phyloP scores from a whole-genome alignment of 257 asterid genomes.

The Fraxinus americana region DNA sequence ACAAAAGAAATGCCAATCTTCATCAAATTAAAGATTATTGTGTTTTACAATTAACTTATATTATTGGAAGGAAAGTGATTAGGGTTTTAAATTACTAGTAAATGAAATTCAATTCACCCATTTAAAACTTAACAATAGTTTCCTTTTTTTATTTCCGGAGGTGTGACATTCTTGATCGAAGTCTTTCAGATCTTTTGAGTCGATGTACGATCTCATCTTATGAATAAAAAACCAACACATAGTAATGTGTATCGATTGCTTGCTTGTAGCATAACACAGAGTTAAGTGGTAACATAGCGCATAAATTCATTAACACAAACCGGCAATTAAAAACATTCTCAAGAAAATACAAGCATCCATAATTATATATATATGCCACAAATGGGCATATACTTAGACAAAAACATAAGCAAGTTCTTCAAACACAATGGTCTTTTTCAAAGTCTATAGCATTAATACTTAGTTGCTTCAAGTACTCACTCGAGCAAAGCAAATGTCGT shows the following conservation, averaged over 20 bases:
- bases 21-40: too few species aligned
- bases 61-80: neutral
- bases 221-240: neutral
- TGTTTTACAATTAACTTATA: too few species aligned
- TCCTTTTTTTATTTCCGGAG: too few species aligned
- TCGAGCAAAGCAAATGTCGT: conserved; percentile 50
- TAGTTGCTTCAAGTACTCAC: neutral
- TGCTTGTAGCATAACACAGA: too few species aligned
- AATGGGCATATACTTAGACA: neutral
- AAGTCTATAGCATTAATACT: neutral
- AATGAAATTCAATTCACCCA: neutral
- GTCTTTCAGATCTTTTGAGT: neutral
- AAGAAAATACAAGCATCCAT: neutral
- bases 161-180: neutral
- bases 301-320: neutral
- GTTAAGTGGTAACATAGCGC: too few species aligned
- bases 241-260: neutral
- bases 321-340: neutral
- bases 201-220: too few species aligned
- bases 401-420: neutral
- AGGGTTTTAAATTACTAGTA: neutral
- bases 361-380: neutral
- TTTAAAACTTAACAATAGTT: too few species aligned
- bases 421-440: neutral
- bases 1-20: too few species aligned